Conservation (phyloP, 805 yeast genomes). For the Yamadazyma olivae region DNA sequence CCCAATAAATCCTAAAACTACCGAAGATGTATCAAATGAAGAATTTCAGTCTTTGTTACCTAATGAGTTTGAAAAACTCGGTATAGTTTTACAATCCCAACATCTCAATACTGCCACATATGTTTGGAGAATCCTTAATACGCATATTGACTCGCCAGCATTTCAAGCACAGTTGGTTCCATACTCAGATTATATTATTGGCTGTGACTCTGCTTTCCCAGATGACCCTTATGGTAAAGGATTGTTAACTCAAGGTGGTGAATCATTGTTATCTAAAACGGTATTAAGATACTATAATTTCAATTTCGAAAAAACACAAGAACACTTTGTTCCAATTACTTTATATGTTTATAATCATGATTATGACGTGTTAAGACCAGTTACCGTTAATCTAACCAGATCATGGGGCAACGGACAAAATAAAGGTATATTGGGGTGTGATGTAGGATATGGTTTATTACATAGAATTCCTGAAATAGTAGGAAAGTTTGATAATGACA, state of each 20-base stretch:
- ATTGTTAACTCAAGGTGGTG: conserved; percentile 82
- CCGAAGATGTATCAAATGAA: conserved; percentile 2
- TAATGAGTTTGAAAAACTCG: conserved; percentile 49
- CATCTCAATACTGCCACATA: conserved; percentile 72
- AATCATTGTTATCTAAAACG: conserved; percentile 67
- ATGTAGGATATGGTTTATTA: conserved; percentile 88
- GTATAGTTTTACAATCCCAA: conserved; percentile 72
- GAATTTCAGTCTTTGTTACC: conserved; percentile 18
- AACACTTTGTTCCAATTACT: conserved; percentile 38
- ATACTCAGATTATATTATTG: conserved; percentile 83
- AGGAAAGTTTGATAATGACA: conserved; percentile 43
- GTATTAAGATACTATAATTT: conserved; percentile 56
- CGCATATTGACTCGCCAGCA: conserved; percentile 78
- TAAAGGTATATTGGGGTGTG: conserved; percentile 83
- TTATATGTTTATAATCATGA: conserved; percentile 80
- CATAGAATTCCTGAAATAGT: conserved; percentile 78
- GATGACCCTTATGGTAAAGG: conserved; percentile 61
- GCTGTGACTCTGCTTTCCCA: conserved; percentile 52
- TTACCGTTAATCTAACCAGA: conserved; percentile 63
- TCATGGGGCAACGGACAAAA: conserved; percentile 66
- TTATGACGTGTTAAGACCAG: conserved; percentile 81
- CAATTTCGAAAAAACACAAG: conserved; percentile 28
- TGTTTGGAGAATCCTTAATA: conserved; percentile 81
- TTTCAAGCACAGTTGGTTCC: conserved; percentile 78
- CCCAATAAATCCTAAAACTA: conserved; percentile 17